A percentile compares a stretch with the other conserved stretches of the same genome.
Evolutionary conservation across 768 basidiomycete genomes (phyloP).

Genomic region (Asterophora parasitica): DNA sequence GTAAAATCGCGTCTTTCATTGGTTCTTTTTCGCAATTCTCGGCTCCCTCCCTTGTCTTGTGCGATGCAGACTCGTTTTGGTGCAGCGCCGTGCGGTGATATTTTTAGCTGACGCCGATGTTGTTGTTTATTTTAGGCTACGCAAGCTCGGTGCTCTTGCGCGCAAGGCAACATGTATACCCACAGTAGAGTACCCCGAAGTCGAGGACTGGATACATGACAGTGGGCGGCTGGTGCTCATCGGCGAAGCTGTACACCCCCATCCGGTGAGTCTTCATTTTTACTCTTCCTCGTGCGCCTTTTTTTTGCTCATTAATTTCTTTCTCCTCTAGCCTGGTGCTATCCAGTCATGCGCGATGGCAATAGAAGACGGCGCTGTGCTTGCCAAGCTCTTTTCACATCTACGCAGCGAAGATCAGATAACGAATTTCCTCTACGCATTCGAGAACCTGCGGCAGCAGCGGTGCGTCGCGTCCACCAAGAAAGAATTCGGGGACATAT

Average conservation of each 20-base stretch:
- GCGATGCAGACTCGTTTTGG: too few relatives aligned
- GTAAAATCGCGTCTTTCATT: constrained; percentile 11
- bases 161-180: constrained; percentile 30
- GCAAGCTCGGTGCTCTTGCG: constrained; percentile 32
- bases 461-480: constrained; percentile 38
- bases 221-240: constrained; percentile 42
- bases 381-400: constrained; percentile 58
- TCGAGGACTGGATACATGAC: constrained; percentile 52
- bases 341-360: constrained; percentile 46
- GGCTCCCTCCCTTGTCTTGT: too few relatives aligned
- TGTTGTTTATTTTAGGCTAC: constrained; percentile 19
- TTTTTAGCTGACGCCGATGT: too few relatives aligned
- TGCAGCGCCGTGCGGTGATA: too few relatives aligned
- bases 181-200: constrained; percentile 31
- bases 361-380: constrained; percentile 58
- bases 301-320: not conserved
- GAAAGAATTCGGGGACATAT: constrained; percentile 41
- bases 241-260: constrained; percentile 55
- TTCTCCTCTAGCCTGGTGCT: constrained; percentile 37
- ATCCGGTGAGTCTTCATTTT: constrained; percentile 35
- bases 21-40: too few relatives aligned
- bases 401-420: constrained; percentile 47
- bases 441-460: constrained; percentile 49
- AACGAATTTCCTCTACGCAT: constrained; percentile 43
- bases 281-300: not conserved